Evolutionary conservation across 164 flowering plant genomes (phyloP).

Genomic region (Annona squamosa): DNA sequence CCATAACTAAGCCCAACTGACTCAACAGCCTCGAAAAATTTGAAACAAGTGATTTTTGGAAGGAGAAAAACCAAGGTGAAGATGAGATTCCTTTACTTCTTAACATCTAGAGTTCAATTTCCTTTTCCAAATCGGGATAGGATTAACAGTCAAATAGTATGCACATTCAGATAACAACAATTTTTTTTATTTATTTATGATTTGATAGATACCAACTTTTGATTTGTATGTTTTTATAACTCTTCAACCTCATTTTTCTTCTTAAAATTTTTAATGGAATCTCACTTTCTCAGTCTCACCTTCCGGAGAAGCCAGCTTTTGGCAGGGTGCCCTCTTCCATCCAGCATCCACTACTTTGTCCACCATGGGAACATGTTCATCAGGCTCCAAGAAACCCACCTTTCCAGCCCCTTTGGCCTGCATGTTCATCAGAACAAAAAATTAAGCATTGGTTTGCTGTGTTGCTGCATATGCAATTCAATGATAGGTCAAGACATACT

Average conservation of each 20-base stretch:
- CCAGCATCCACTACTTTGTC: constrained; percentile 81
- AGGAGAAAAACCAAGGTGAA: neutral
- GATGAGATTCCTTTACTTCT: too few relatives aligned
- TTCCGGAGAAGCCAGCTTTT: constrained; percentile 36
- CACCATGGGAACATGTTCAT: constrained; percentile 88
- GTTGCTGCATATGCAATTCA: neutral
- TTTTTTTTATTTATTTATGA: too few relatives aligned
- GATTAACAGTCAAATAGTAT: too few relatives aligned
- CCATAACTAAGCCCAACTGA: neutral
- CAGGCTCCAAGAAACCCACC: constrained; percentile 34
- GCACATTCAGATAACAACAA: too few relatives aligned
- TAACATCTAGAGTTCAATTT: too few relatives aligned
- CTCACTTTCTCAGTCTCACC: constrained; percentile 28
- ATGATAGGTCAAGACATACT: constrained; percentile 24
- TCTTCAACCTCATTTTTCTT: too few relatives aligned
- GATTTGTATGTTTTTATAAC: too few relatives aligned
- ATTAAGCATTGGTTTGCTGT: neutral
- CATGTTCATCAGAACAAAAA: neutral
- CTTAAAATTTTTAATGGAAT: too few relatives aligned
- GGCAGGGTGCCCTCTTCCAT: constrained; percentile 47
- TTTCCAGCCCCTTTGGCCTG: constrained; percentile 12
- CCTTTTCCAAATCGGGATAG: too few relatives aligned
- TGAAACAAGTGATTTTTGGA: neutral
- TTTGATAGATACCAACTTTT: too few relatives aligned
- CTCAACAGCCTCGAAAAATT: too few relatives aligned